Conservation (phyloP, 306 rosid genomes). For the Calophaca sinica region DNA sequence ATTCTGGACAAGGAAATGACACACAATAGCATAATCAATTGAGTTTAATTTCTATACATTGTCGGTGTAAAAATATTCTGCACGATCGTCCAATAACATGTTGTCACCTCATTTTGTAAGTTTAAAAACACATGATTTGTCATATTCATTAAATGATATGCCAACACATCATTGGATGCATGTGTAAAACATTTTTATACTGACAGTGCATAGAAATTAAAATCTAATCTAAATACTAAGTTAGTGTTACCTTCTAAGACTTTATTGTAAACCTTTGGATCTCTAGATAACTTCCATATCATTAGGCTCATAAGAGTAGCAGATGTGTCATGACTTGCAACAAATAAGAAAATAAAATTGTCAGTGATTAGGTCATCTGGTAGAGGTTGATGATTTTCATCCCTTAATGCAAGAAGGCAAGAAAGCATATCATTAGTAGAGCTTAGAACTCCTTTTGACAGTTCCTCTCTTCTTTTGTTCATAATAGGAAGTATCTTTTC, state of each 20-base stretch:
- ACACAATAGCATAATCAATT: not conserved
- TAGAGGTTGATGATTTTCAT: conserved; percentile 55
- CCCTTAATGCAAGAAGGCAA: conserved; percentile 55
- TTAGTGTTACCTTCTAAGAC: conserved; percentile 56
- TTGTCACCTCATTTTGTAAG: too few species aligned
- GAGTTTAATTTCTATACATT: too few species aligned
- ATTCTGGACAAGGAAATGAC: not conserved
- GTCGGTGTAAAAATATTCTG: too few species aligned
- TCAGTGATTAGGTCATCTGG: conserved; percentile 51
- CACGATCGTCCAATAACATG: too few species aligned
- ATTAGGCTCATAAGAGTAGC: conserved; percentile 59
- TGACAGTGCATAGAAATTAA: too few species aligned
- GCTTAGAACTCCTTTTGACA: conserved; percentile 47
- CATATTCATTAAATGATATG: too few species aligned
- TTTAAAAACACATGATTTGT: too few species aligned
- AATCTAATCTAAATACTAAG: not conserved
- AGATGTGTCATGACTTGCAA: conserved; percentile 60
- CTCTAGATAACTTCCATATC: conserved; percentile 63
- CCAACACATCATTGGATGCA: too few species aligned
- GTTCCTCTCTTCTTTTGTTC: conserved; percentile 49
- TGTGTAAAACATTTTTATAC: too few species aligned
- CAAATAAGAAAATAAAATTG: conserved; percentile 52
- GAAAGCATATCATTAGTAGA: conserved; percentile 53
- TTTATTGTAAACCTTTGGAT: conserved; percentile 53
- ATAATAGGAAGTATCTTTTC: conserved; percentile 49